Evolutionary conservation across 495 filamentous ascomycete species (phyloP), one percentile per base, ranked within the genome.

Genomic region (Talaromyces adpressus): DNA sequence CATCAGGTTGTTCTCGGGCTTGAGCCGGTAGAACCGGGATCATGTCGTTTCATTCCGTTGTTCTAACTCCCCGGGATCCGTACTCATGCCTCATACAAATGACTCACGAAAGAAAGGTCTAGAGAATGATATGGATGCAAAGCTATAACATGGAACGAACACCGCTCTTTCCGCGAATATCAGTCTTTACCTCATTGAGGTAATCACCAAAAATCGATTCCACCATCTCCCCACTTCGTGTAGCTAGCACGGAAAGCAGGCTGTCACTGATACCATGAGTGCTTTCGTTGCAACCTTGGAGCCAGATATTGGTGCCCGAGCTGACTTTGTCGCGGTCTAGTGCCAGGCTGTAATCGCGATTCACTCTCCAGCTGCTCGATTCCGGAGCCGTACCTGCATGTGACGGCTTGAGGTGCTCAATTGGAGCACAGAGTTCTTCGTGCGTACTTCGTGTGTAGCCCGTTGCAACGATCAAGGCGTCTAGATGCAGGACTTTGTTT

Each of bases 281-380:
- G 63, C 81, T 84, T 76, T 98, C 92, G 69, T 92, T 94, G 73
- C 92, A 97, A 1, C 94, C 94, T 75, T 97, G 94, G 64, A 98
- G 79, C 92, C 91, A 98, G 34, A 97, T 82, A 11, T 92, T 92
- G 7, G 85, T 82, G 14, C 87, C 79, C 6, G 71, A 63, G 52
- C 76, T 77, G 29, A 97, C 88, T 64, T 84, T 83, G 25, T 81
- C 84, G 7, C 80, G 76, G 25, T 85, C 80, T 66, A 93, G 89
- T 27, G 82, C 73, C 3, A 97, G 84, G 12, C 81, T 79, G 71
- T 98, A 98, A 72, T 97, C 81, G 52, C 93, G 82, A 7, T 62
- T 68, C 5, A 86, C 81, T 49, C 65, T 53, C 72, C 75, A 79
- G 23, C 64, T 64, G 4, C 65, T 63, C 20, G 59, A 67, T 47